Evolutionary conservation across 257 asterid genomes (phyloP).

Genomic region (Fraxinus quadrangulata): DNA sequence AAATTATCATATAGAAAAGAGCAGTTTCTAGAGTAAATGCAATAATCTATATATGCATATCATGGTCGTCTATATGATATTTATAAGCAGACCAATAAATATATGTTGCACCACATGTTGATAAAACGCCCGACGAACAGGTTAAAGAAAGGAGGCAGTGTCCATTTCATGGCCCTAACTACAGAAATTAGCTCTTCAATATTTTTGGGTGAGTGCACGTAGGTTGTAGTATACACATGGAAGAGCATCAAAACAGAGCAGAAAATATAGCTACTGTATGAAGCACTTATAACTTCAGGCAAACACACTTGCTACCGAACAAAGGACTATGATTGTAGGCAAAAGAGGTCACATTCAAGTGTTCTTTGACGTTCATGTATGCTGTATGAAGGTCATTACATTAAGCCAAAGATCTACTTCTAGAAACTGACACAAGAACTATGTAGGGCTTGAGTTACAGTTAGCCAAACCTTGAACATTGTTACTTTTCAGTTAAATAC

Average conservation of each 20-base stretch:
- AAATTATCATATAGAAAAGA: background rate
- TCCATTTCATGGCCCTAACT: background rate
- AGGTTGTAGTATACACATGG: background rate
- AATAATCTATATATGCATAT: background rate
- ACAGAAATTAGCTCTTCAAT: background rate
- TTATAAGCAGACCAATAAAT: background rate
- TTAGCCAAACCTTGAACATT: background rate
- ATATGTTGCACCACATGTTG: background rate
- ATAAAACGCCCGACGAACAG: background rate
- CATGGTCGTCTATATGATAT: background rate
- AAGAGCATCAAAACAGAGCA: background rate
- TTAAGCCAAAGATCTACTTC: conserved; percentile 1
- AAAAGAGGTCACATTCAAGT: background rate
- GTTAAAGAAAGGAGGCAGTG: background rate
- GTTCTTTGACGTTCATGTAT: background rate
- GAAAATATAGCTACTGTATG: background rate
- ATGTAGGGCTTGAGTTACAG: background rate
- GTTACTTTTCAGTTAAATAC: background rate
- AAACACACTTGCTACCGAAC: background rate
- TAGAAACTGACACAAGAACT: background rate
- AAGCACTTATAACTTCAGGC: background rate
- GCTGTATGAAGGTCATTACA: background rate
- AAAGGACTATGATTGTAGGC: background rate
- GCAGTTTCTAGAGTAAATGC: background rate
- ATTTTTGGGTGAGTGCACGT: background rate